A percentile compares a stretch with the other conserved stretches of the same genome.
Conservation (phyloP, 2,329 filamentous ascomycete genomes). For the Penicillium sp. region DNA sequence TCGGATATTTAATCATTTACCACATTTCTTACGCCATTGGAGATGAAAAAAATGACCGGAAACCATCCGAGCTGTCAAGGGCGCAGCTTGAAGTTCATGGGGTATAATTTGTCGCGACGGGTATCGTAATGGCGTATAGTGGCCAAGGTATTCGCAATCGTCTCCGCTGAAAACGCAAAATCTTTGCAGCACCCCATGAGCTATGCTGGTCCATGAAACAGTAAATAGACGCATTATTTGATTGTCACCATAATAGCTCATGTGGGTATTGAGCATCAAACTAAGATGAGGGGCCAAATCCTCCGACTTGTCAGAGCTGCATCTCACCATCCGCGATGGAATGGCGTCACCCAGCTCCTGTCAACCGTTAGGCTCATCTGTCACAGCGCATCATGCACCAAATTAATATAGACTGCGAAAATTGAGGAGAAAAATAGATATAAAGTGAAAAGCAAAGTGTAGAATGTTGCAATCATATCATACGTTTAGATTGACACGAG, state of each 20-base stretch:
- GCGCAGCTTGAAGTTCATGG: neutral
- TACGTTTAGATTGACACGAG: no score
- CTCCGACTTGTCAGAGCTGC: neutral
- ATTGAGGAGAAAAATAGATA: no score
- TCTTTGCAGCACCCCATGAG: neutral
- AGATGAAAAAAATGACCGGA: neutral
- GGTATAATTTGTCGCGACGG: neutral
- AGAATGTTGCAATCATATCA: no score
- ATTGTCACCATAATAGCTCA: neutral
- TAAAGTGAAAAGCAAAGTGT: no score
- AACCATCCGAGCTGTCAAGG: neutral
- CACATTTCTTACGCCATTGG: neutral
- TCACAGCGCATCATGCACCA: no score
- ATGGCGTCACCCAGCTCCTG: conserved; percentile 20
- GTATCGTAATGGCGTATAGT: neutral
- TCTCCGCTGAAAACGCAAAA: conserved; percentile 1
- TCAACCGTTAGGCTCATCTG: neutral
- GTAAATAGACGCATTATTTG: neutral
- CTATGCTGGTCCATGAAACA: neutral
- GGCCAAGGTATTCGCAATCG: conserved; percentile 2
- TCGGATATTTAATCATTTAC: neutral
- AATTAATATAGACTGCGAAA: no score
- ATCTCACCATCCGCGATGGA: conserved; percentile 16
- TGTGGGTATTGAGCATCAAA: neutral
- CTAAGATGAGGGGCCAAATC: conserved; percentile 5